A percentile compares a stretch with the other conserved stretches of the same genome.
These are phyloP conservation scores for Dendrocalamus sinicus DNA, from an alignment of 176 grass and related monocot species.

Conservation along the genomic window DNA sequence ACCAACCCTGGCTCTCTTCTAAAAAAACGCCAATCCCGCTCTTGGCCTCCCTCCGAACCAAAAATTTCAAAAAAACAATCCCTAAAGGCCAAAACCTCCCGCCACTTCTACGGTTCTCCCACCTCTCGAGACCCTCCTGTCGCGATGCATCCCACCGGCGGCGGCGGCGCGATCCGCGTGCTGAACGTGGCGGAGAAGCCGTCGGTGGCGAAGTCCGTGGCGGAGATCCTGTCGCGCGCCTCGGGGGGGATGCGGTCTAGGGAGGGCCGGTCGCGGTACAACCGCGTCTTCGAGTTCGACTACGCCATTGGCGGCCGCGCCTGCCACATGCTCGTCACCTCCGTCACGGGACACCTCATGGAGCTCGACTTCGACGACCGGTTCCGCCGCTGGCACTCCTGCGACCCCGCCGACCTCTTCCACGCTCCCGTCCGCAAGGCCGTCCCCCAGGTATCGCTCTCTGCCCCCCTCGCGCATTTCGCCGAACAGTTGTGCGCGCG, in stretches of 20 bases:
- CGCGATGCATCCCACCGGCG: slow-evolving; percentile 48
- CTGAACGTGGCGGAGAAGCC: slow-evolving; percentile 97
- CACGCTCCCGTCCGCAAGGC: slow-evolving; percentile 77
- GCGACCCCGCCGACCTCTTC: slow-evolving; percentile 85
- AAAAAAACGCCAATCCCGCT: too few species aligned
- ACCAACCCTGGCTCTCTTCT: neutral
- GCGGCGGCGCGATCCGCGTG: slow-evolving; percentile 66
- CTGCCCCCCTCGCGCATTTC: neutral
- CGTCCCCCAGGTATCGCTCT: slow-evolving; percentile 68
- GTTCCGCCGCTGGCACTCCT: slow-evolving; percentile 87
- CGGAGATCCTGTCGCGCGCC: slow-evolving; percentile 80
- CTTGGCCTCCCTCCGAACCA: neutral
- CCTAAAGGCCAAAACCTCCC: slow-evolving; percentile 39
- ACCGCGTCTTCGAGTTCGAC: slow-evolving; percentile 91
- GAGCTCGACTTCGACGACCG: slow-evolving; percentile 94
- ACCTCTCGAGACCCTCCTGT: neutral
- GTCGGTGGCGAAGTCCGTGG: slow-evolving; percentile 86
- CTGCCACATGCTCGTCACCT: slow-evolving; percentile 88
- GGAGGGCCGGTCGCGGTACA: slow-evolving; percentile 75
- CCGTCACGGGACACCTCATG: slow-evolving; percentile 98
- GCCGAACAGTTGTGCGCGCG: slow-evolving; percentile 23
- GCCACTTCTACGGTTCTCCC: slow-evolving; percentile 13
- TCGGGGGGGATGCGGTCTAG: slow-evolving; percentile 65
- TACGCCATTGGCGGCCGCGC: slow-evolving; percentile 59
- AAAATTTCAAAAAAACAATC: slow-evolving; percentile 45